A percentile compares a stretch with the other conserved stretches of the same genome.
phyloP scores from a whole-genome alignment of 495 filamentous ascomycete species.

The Staphylotrichum tortipilum region DNA sequence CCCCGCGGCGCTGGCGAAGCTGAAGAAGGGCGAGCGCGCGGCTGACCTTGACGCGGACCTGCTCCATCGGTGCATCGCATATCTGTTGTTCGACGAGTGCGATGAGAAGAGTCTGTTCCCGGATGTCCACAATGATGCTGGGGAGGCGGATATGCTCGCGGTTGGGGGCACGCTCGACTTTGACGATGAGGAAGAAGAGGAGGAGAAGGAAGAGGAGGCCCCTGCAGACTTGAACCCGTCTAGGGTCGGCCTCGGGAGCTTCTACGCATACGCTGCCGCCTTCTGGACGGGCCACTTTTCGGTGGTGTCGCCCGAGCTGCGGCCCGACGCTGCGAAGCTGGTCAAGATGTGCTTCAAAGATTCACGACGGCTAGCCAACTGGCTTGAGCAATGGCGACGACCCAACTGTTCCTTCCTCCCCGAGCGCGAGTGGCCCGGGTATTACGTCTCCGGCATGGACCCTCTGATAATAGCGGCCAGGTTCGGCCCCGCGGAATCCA shows the following conservation, averaged over 20 bases:
- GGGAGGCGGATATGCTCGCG: neutral
- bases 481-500: neutral
- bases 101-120: neutral
- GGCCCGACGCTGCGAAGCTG: neutral
- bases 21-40: constrained; percentile 16
- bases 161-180: neutral
- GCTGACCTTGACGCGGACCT: constrained; percentile 28
- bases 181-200: neutral
- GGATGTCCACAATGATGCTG: neutral
- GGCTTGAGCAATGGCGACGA: neutral
- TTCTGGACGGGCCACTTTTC: neutral
- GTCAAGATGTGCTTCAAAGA: neutral
- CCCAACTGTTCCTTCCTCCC: neutral
- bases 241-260: neutral
- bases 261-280: neutral
- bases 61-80: constrained; percentile 45
- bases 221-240: neutral
- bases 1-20: constrained; percentile 1
- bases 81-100: constrained; percentile 21
- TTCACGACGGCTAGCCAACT: neutral
- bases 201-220: too few relatives aligned
- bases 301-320: neutral
- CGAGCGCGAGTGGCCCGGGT: neutral
- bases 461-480: neutral
- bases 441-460: neutral